These are phyloP conservation scores for Pulveroboletus sp. DNA, from an alignment of 768 basidiomycete species.

Conservation along the genomic window DNA sequence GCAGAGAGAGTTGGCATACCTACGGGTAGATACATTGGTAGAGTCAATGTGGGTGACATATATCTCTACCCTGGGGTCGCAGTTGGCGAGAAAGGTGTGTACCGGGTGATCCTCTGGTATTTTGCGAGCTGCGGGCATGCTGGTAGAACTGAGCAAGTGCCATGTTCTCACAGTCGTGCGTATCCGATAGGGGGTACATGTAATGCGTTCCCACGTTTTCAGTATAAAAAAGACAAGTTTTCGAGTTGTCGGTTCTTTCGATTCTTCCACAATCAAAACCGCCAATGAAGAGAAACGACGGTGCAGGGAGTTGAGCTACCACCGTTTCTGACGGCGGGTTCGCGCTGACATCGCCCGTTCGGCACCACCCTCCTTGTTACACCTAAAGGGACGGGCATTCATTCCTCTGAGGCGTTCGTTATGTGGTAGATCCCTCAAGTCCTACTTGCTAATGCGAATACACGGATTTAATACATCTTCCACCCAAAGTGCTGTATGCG, in stretches of 20 bases:
- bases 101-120: conserved; percentile 26
- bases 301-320: conserved; percentile 58
- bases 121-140: conserved; percentile 24
- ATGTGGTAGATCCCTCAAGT: conserved; percentile 5
- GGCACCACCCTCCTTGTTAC: conserved; percentile 59
- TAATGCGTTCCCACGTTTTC: conserved; percentile 20
- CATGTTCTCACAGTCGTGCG: too few species aligned
- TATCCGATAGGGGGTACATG: background rate
- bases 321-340: conserved; percentile 34
- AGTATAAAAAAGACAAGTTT: conserved; percentile 5
- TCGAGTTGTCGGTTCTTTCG: background rate
- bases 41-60: conserved; percentile 30
- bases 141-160: background rate
- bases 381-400: conserved; percentile 53
- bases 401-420: conserved; percentile 48
- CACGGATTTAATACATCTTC: background rate
- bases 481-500: background rate
- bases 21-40: conserved; percentile 14
- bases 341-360: conserved; percentile 61
- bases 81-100: conserved; percentile 14
- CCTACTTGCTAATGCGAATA: background rate
- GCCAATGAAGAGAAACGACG: conserved; percentile 49
- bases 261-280: conserved; percentile 48
- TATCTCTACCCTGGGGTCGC: conserved; percentile 21
- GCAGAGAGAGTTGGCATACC: conserved; percentile 14